Conservation (phyloP, 2,329 filamentous ascomycete species). For the Botrytis fabae region DNA sequence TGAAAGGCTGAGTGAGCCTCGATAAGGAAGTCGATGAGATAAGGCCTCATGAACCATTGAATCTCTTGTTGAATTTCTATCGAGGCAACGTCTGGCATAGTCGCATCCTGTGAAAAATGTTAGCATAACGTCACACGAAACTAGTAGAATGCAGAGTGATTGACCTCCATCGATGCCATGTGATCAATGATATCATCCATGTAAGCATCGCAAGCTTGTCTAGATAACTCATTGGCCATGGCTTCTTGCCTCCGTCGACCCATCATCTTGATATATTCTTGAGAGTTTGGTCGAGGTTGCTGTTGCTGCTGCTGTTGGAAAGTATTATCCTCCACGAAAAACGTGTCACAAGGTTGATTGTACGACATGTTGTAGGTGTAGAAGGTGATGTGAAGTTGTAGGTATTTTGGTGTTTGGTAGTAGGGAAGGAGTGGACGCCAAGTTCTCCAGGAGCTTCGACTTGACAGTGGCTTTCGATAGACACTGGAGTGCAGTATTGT, state of each 20-base stretch:
- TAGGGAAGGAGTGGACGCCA: constrained; percentile 41
- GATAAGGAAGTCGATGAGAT: constrained; percentile 95
- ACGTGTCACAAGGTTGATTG: constrained; percentile 61
- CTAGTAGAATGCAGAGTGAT: constrained; percentile 27
- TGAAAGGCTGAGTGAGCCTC: constrained; percentile 96
- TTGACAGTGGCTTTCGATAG: constrained; percentile 34
- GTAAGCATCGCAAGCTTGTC: constrained; percentile 83
- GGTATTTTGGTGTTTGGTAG: constrained; percentile 18
- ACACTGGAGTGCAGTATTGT: constrained; percentile 33
- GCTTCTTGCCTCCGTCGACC: constrained; percentile 82
- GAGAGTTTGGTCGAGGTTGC: constrained; percentile 46
- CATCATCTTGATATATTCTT: constrained; percentile 75
- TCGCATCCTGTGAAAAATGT: constrained; percentile 63
- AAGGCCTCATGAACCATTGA: constrained; percentile 99
- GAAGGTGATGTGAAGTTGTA: constrained; percentile 25
- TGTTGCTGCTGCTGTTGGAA: constrained; percentile 21
- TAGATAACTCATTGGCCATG: constrained; percentile 85
- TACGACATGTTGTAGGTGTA: constrained; percentile 39
- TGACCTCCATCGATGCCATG: constrained; percentile 89
- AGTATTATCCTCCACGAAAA: constrained; percentile 61
- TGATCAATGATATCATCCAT: constrained; percentile 91
- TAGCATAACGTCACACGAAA: constrained; percentile 30
- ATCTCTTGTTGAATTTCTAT: constrained; percentile 99
- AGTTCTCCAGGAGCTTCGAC: constrained; percentile 44
- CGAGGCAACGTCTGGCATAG: constrained; percentile 90